A percentile compares a stretch with the other conserved stretches of the same genome.
Conservation (phyloP, 495 filamentous ascomycete genomes). For the Choiromyces venosus region DNA sequence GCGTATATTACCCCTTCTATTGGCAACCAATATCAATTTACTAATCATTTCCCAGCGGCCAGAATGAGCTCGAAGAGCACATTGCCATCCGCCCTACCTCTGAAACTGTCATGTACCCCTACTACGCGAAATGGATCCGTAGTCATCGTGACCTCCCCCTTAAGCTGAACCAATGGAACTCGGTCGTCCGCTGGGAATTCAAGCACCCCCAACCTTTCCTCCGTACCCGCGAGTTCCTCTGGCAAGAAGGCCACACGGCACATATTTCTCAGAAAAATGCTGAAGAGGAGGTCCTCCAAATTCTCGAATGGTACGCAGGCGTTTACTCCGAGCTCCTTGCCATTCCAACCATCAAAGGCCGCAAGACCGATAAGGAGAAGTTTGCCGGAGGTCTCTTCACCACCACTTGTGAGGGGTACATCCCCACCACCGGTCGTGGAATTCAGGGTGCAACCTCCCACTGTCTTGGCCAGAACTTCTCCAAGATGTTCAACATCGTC, state of each 20-base stretch:
- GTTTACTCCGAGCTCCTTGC: conserved; percentile 91
- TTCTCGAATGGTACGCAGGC: conserved; percentile 84
- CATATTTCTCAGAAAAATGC: conserved; percentile 75
- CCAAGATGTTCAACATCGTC: conserved; percentile 95
- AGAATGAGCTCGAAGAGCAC: conserved; percentile 84
- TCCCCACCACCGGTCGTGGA: conserved; percentile 86
- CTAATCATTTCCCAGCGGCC: conserved; percentile 53
- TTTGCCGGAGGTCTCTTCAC: conserved; percentile 95
- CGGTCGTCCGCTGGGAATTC: conserved; percentile 95
- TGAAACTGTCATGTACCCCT: conserved; percentile 90
- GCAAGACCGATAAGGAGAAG: conserved; percentile 91
- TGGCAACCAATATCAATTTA: conserved; percentile 37
- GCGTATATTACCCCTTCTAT: conserved; percentile 55
- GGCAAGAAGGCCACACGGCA: conserved; percentile 98
- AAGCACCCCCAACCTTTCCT: conserved; percentile 96
- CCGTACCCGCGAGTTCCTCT: conserved; percentile 86
- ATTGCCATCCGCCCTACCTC: conserved; percentile 94
- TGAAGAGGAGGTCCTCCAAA: conserved; percentile 77
- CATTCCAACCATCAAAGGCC: conserved; percentile 84
- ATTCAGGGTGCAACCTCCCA: conserved; percentile 95
- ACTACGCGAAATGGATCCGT: conserved; percentile 95
- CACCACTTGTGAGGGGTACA: conserved; percentile 91
- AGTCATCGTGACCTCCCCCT: conserved; percentile 90
- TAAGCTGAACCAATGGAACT: conserved; percentile 95
- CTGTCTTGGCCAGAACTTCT: conserved; percentile 93